These are phyloP conservation scores for Rhipidocladum racemiflorum DNA, from an alignment of 176 grass and related monocot genomes.

Conservation along the genomic window DNA sequence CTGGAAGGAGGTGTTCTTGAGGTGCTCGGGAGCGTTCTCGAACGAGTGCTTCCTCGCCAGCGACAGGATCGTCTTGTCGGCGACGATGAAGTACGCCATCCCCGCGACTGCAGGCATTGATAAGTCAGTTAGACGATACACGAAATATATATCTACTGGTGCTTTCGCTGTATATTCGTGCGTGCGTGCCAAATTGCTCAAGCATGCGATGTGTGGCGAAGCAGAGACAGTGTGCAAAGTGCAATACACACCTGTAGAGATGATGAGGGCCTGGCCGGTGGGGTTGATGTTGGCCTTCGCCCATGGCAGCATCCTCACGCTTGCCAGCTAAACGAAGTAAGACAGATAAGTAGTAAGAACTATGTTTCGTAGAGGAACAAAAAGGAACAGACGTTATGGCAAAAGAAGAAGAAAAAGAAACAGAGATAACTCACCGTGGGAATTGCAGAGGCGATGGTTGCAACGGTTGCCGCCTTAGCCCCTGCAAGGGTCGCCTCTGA, in stretches of 20 bases:
- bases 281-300: slow-evolving; percentile 61
- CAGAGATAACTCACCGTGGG: slow-evolving; percentile 39
- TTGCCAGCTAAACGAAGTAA: slow-evolving; percentile 41
- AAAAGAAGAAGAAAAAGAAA: too few species aligned
- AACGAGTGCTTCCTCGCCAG: slow-evolving; percentile 61
- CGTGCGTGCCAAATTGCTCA: not conserved
- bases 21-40: slow-evolving; percentile 24
- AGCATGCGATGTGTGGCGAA: not conserved
- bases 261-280: slow-evolving; percentile 63
- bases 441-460: slow-evolving; percentile 53
- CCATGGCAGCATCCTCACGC: slow-evolving; percentile 74
- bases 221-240: too few species aligned
- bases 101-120: slow-evolving; percentile 43
- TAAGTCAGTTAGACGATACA: too few species aligned
- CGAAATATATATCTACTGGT: too few species aligned
- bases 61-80: slow-evolving; percentile 70
- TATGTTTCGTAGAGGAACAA: not conserved
- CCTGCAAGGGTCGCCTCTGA: slow-evolving; percentile 68
- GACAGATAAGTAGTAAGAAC: not conserved
- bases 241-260: slow-evolving; percentile 45
- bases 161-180: too few species aligned
- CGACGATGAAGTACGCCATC: slow-evolving; percentile 64
- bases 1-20: slow-evolving; percentile 48
- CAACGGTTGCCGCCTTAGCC: slow-evolving; percentile 55
- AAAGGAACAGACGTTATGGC: not conserved